Conservation (phyloP, 192 early-diverging fungal genomes). For the Coemansia nantahalensis region DNA sequence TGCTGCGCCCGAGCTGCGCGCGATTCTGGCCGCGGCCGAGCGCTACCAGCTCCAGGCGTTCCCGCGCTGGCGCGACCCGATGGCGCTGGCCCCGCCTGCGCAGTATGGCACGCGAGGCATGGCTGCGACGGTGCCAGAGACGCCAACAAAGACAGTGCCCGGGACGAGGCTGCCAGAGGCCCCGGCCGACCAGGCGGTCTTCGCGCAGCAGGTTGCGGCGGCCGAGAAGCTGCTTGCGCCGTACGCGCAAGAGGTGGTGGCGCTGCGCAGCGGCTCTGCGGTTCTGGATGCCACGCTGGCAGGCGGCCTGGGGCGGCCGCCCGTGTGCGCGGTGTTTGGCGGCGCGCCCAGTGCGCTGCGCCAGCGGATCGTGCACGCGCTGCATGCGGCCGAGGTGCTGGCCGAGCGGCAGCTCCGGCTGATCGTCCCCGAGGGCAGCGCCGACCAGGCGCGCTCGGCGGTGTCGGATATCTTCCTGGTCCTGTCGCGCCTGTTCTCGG, state of each 20-base stretch:
- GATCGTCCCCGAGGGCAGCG: constrained; percentile 23
- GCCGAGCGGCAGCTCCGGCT: constrained; percentile 37
- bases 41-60: constrained; percentile 21
- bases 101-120: background rate
- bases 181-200: constrained; percentile 6
- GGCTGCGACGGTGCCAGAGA: background rate
- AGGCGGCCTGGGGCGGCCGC: constrained; percentile 9
- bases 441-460: constrained; percentile 27
- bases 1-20: constrained; percentile 20
- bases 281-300: constrained; percentile 12
- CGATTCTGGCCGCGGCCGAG: constrained; percentile 32
- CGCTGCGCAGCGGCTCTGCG: constrained; percentile 24
- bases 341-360: constrained; percentile 5
- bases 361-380: constrained; percentile 10
- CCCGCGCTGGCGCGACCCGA: constrained; percentile 7
- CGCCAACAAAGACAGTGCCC: constrained; percentile 19
- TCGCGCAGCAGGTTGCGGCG: constrained; percentile 20
- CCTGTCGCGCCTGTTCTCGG: constrained; percentile 18
- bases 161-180: background rate
- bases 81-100: background rate
- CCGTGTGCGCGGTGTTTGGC: constrained; percentile 20
- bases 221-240: constrained; percentile 20
- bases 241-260: constrained; percentile 10
- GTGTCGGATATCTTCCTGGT: constrained; percentile 26
- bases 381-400: constrained; percentile 27